Base-by-base conservation (phyloP, 176 grass and related monocot species). In the Sorghum bicolor region DNA sequence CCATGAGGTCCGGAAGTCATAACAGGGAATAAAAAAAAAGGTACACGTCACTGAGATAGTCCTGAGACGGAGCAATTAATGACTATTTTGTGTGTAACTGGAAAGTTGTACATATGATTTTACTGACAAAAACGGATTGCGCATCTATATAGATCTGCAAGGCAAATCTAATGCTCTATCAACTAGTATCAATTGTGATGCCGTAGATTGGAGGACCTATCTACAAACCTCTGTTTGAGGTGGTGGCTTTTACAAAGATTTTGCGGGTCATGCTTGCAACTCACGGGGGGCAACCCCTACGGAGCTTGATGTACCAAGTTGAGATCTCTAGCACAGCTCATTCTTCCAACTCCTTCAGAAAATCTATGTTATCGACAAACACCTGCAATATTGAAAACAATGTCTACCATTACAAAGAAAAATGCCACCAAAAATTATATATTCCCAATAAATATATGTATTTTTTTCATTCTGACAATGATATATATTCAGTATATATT, bases 321-420 rank as follows among this genome's bases (percentile, higher is more conserved):
- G 74, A 90, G 20, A 69, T 67, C 19, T 41, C 40, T 24, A 5
- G 31, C 63, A 88, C 73, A 86, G 60, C 60, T 92, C 50, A 82
- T 91, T 83, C 93, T 73, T 91, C 92, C 74, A 97, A 84, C 67
- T 97, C 95, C 84, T 94, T 97, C 25, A 69, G 86, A 73, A 97
- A 97, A 91, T 97, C 95, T 73, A 94, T 71, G 75, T 97, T 97
- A 84, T 97, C 95, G 12, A 97, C 90, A 22, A 94, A 94, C 36
- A 94, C 95, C 95, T 94, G 63, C 82, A 90, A 66, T 65, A 45
- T 53, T 33, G 28, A 65, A 82, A 82, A 15, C 6, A 83, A 65
- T 58, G 29, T 39, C 26, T 57, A 70, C 66, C 40, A 43, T 8
- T n/a, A 48, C 16, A 55, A 13, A 45, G 25, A 38, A 19, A 40